Evolutionary conservation across 306 rosid genomes (phyloP), one percentile per base, ranked within the genome.

Genomic region (Ormosia semicastrata): DNA sequence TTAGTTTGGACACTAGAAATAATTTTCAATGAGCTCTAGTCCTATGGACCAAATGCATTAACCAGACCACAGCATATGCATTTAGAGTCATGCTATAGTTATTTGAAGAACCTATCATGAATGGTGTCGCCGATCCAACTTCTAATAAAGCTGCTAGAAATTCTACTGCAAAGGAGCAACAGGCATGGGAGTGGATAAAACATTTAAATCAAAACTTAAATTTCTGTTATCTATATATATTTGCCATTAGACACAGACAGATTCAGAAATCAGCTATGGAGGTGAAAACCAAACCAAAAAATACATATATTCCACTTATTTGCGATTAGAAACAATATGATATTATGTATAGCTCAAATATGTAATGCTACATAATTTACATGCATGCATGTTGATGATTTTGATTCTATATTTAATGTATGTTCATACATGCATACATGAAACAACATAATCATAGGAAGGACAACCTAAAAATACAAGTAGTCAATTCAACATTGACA

Each of bases 21-120:
- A 81, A 75, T 80, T 76, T 83, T 83, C 82, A 83, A 76, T 47
- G 32, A 58, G 57, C 46, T 71, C 54, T 71, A 41, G 44, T 83
- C 78, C 80, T 39, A 63, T 53, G 76, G 81, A 79, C 81, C 84
- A 73, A 73, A 73, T 66, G 77, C 87, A 84, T 84, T 79, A 46
- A 73, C 66, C 46, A 57, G 54, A 36, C 24, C 24, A 24, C 24
- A n/a, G 66, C 62, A 62, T 49, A 70, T 71, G 78, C 75, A 70
- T 77, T 71, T 83, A 53, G 13, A 47, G 34, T 29, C n/a, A 24
- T 84, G 57, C 77, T 43, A 66, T 39, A 66, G 66, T 46, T 56
- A 40, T 84, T 72, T 71, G 62, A 66, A 41, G 2, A 71, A 11
- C 54, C 32, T 56, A 50, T 33, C 71, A 50, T 40, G 71, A 70